phyloP scores from a whole-genome alignment of 805 yeast genomes.

The Hanseniaspora meyeri region DNA sequence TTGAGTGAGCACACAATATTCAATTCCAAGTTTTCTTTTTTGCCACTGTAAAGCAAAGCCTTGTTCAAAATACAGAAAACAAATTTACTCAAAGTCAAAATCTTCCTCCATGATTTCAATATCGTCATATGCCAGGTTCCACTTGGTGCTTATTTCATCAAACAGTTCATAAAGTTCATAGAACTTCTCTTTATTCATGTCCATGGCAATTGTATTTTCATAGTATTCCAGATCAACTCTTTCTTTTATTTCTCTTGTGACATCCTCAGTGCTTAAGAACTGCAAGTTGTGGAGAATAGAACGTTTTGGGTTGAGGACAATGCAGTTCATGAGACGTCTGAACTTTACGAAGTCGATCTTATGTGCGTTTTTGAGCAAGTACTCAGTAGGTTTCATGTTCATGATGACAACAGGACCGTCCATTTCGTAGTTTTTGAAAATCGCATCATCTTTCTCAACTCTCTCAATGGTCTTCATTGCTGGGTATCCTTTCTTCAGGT shows the following conservation, averaged over 20 bases:
- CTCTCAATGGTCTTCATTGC: background rate
- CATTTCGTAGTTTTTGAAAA: background rate
- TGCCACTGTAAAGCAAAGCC: background rate
- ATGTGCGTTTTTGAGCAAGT: background rate
- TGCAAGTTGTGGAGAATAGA: background rate
- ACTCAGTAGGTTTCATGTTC: no score
- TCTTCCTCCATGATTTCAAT: background rate
- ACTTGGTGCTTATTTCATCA: background rate
- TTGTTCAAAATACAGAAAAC: background rate
- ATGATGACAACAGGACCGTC: background rate
- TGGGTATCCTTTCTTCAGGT: background rate
- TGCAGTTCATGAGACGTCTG: background rate
- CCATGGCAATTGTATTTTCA: background rate
- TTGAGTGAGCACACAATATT: no score
- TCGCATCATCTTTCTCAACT: background rate
- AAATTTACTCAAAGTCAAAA: background rate
- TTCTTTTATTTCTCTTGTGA: background rate
- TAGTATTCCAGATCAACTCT: background rate
- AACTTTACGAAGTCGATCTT: background rate
- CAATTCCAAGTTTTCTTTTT: no score
- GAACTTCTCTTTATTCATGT: background rate
- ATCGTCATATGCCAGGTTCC: background rate
- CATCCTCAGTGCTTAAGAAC: background rate
- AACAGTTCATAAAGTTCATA: background rate
- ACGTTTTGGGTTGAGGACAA: background rate